These are phyloP conservation scores for Lentinus brumalis DNA, from an alignment of 768 basidiomycete species.

Conservation along the genomic window DNA sequence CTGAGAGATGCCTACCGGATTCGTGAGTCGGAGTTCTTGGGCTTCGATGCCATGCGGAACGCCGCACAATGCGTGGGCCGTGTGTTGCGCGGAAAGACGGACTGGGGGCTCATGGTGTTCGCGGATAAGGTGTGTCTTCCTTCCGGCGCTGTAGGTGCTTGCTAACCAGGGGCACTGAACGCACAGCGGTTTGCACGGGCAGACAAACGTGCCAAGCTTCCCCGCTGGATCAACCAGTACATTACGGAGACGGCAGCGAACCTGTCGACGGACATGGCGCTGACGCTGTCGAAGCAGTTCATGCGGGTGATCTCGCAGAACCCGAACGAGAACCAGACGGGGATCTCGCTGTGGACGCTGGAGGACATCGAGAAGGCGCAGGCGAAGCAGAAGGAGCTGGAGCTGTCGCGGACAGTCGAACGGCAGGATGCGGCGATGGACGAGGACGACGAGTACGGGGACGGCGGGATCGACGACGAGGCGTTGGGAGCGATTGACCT, in stretches of 20 bases:
- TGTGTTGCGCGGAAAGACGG: constrained; percentile 96
- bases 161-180: neutral
- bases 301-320: constrained; percentile 99
- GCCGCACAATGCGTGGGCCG: constrained; percentile 99
- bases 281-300: constrained; percentile 92
- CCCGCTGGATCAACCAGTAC: constrained; percentile 98
- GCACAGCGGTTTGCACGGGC: constrained; percentile 85
- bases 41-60: constrained; percentile 99
- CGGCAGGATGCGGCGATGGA: constrained; percentile 28
- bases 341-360: constrained; percentile 92
- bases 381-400: constrained; percentile 72
- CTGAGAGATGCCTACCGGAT: constrained; percentile 98
- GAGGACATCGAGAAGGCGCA: constrained; percentile 90
- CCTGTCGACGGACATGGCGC: constrained; percentile 96
- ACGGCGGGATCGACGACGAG: constrained; percentile 36
- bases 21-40: constrained; percentile 96
- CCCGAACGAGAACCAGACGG: constrained; percentile 93
- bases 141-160: neutral
- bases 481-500: constrained; percentile 31
- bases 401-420: constrained; percentile 49
- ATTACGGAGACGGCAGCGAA: constrained; percentile 99
- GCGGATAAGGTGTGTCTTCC: constrained; percentile 80
- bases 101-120: constrained; percentile 99
- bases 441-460: constrained; percentile 53
- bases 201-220: constrained; percentile 93